Evolutionary conservation across 345 rosid genomes (phyloP).

Genomic region (Hevea brasiliensis): DNA sequence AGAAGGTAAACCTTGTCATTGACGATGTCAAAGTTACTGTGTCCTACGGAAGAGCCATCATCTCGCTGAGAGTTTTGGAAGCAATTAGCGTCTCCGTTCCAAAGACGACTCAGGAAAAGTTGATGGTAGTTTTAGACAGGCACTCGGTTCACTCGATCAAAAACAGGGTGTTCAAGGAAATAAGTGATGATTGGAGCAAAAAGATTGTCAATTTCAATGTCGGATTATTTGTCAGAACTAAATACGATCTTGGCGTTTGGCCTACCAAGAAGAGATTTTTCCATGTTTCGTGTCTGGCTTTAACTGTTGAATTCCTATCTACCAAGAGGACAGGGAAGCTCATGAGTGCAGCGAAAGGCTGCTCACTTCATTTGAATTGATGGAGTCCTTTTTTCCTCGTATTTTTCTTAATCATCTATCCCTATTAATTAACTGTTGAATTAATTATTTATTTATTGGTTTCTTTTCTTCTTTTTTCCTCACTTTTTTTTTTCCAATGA

Average conservation of each 20-base stretch:
- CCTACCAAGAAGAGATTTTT: slow-evolving; percentile 6
- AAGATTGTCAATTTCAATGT: slow-evolving; percentile 14
- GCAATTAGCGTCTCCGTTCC: neutral
- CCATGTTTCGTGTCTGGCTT: slow-evolving; percentile 7
- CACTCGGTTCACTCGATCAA: neutral
- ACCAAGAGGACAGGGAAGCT: slow-evolving; percentile 16
- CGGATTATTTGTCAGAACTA: neutral
- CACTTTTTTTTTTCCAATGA: too few species aligned
- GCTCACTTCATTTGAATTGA: neutral
- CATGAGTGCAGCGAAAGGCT: slow-evolving; percentile 6
- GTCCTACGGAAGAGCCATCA: neutral
- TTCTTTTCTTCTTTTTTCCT: too few species aligned
- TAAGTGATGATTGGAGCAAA: slow-evolving; percentile 27
- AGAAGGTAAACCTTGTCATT: slow-evolving; percentile 16
- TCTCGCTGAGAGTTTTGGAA: neutral
- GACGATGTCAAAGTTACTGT: slow-evolving; percentile 1
- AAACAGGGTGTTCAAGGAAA: neutral
- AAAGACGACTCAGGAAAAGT: neutral
- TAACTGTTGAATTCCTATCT: slow-evolving; percentile 2
- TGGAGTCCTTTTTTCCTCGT: too few species aligned
- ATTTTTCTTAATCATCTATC: too few species aligned
- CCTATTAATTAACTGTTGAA: too few species aligned
- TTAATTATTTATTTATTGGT: too few species aligned
- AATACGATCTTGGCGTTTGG: neutral
- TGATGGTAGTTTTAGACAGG: neutral